A percentile compares a stretch with the other conserved stretches of the same genome.
phyloP scores from a whole-genome alignment of 2,329 filamentous ascomycete genomes.

The Leptodontidium sp. region DNA sequence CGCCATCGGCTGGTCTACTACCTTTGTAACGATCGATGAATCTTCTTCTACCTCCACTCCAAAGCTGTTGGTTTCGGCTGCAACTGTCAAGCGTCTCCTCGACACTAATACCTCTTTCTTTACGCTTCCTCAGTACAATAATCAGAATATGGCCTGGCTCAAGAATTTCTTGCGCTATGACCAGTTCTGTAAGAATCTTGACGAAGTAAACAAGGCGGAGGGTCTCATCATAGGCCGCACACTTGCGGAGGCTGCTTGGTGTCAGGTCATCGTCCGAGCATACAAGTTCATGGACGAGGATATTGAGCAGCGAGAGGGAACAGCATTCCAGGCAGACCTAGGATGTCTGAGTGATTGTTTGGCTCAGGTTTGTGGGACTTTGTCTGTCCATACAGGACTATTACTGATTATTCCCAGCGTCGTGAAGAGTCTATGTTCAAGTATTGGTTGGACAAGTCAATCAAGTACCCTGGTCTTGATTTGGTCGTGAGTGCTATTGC shows the following conservation, averaged over 20 bases:
- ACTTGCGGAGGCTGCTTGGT: conserved; percentile 16
- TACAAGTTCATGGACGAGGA: conserved; percentile 5
- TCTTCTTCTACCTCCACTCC: too few relatives aligned
- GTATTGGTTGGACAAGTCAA: conserved; percentile 5
- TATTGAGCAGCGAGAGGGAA: neutral
- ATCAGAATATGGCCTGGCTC: conserved; percentile 7
- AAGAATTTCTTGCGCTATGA: conserved; percentile 12
- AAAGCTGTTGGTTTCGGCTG: conserved; percentile 6
- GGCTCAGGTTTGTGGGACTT: neutral
- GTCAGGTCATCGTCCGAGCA: conserved; percentile 1
- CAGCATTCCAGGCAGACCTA: conserved; percentile 1
- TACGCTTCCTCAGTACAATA: neutral
- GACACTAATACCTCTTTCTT: conserved; percentile 9
- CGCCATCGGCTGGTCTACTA: conserved; percentile 3
- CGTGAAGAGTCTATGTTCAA: neutral
- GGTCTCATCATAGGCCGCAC: conserved; percentile 7
- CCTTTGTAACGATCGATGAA: neutral
- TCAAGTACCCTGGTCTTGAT: conserved; percentile 10
- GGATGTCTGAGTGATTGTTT: conserved; percentile 4
- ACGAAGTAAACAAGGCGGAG: conserved; percentile 3
- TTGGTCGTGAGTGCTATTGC: neutral
- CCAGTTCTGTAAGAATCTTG: conserved; percentile 4
- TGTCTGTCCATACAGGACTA: neutral
- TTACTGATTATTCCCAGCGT: neutral
- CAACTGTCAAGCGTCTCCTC: conserved; percentile 9